Evolutionary conservation across 192 early-diverging fungal species (phyloP).

Genomic region (Gamsiella multidivaricata): DNA sequence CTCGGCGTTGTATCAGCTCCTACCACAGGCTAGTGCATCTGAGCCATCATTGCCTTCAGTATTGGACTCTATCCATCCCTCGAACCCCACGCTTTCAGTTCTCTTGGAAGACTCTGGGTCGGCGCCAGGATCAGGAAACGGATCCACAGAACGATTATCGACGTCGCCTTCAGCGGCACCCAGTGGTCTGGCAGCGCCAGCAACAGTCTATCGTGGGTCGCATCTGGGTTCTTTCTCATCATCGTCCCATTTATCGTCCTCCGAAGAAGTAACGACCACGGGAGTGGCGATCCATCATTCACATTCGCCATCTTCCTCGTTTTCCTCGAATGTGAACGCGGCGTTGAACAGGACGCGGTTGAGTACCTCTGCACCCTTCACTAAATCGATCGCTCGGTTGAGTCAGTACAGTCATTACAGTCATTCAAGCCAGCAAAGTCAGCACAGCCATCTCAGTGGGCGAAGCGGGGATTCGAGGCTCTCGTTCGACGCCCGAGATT

Average conservation of each 20-base stretch:
- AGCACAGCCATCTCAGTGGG: slow-evolving; percentile 39
- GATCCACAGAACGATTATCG: neutral
- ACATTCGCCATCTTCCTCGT: neutral
- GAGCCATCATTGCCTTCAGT: slow-evolving; percentile 28
- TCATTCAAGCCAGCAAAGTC: slow-evolving; percentile 40
- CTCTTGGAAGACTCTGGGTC: slow-evolving; percentile 22
- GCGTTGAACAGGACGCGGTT: neutral
- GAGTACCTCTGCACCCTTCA: slow-evolving; percentile 13
- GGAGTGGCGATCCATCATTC: too few relatives aligned
- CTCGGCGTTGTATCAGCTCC: slow-evolving; percentile 36
- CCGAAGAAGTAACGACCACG: too few relatives aligned
- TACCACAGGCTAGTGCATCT: slow-evolving; percentile 29
- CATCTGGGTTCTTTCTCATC: neutral
- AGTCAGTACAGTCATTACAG: slow-evolving; percentile 45
- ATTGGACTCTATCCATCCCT: neutral
- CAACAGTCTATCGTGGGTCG: neutral
- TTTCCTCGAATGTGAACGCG: neutral
- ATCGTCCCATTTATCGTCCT: neutral
- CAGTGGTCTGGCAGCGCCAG: neutral
- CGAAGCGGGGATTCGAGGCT: slow-evolving; percentile 33
- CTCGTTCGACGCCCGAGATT: slow-evolving; percentile 25
- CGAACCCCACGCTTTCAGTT: slow-evolving; percentile 28
- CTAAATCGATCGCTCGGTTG: slow-evolving; percentile 25
- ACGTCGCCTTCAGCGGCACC: neutral
- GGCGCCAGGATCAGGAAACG: slow-evolving; percentile 11